Conservation (phyloP, 2,329 filamentous ascomycete species). For the Microsporum audouinii region DNA sequence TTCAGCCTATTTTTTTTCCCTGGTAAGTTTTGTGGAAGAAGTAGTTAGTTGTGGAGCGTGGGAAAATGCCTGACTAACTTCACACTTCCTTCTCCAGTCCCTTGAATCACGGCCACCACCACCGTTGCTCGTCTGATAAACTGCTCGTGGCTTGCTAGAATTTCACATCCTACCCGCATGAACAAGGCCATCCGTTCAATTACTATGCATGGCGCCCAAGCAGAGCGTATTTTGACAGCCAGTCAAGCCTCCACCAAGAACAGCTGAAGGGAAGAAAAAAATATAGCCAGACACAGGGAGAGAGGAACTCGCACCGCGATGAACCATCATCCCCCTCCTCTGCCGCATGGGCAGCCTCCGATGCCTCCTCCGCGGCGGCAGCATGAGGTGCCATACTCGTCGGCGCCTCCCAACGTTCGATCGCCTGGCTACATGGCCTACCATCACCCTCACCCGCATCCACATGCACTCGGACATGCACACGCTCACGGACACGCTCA, state of each 20-base stretch:
- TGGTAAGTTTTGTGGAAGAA: not conserved
- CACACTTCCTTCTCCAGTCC: not conserved
- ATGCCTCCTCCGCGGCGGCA: slow-evolving; percentile 39
- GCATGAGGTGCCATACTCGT: slow-evolving; percentile 35
- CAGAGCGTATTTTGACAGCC: slow-evolving; percentile 4
- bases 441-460: slow-evolving; percentile 43
- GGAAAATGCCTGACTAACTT: slow-evolving; percentile 1
- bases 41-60: not conserved
- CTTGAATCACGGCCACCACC: not conserved
- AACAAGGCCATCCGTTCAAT: not conserved
- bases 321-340: slow-evolving; percentile 36
- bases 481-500: slow-evolving; percentile 37
- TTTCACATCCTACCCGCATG: not conserved
- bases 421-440: slow-evolving; percentile 48
- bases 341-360: slow-evolving; percentile 40
- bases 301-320: slow-evolving; percentile 17
- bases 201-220: slow-evolving; percentile 4
- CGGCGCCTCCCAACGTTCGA: slow-evolving; percentile 41
- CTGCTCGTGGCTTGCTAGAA: not conserved
- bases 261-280: not conserved
- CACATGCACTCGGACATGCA: not conserved
- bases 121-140: not conserved
- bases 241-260: slow-evolving; percentile 3
- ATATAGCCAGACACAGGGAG: slow-evolving; percentile 17
- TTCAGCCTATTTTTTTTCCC: not conserved